These are phyloP conservation scores for Sporothrix brasiliensis DNA, from an alignment of 2,329 filamentous ascomycete species.

Conservation along the genomic window DNA sequence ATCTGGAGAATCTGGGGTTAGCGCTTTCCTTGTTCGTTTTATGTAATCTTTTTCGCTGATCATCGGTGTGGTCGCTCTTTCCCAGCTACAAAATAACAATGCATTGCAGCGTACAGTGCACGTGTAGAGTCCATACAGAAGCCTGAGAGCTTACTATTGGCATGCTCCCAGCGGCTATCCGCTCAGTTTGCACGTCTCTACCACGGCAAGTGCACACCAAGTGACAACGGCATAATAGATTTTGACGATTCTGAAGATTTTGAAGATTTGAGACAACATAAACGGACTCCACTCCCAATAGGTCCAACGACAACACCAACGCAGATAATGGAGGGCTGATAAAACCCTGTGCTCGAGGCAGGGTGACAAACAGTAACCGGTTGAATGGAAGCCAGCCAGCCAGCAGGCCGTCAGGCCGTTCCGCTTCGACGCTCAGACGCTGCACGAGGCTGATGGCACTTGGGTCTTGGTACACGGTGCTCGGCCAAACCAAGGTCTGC, in stretches of 20 bases:
- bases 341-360: slow-evolving; percentile 7
- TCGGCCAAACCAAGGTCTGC: slow-evolving; percentile 4
- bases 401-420: slow-evolving; percentile 25
- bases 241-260: too few species aligned
- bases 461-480: slow-evolving; percentile 18
- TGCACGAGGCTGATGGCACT: slow-evolving; percentile 29
- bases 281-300: background rate
- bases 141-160: background rate
- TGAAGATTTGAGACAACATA: too few species aligned
- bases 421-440: slow-evolving; percentile 15
- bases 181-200: background rate
- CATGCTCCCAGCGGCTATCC: background rate
- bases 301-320: background rate
- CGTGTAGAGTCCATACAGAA: too few species aligned
- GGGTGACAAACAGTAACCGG: slow-evolving; percentile 22
- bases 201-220: background rate
- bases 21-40: background rate
- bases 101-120: too few species aligned
- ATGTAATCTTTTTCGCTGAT: background rate
- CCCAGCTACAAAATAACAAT: background rate
- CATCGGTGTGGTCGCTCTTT: background rate
- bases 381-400: slow-evolving; percentile 26
- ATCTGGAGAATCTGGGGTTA: slow-evolving; percentile 29
- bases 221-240: slow-evolving; percentile 5
- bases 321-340: slow-evolving; percentile 9